Evolutionary conservation across 1,284 basidiomycete species (phyloP).

Genomic region (Rhodotorula sp.): DNA sequence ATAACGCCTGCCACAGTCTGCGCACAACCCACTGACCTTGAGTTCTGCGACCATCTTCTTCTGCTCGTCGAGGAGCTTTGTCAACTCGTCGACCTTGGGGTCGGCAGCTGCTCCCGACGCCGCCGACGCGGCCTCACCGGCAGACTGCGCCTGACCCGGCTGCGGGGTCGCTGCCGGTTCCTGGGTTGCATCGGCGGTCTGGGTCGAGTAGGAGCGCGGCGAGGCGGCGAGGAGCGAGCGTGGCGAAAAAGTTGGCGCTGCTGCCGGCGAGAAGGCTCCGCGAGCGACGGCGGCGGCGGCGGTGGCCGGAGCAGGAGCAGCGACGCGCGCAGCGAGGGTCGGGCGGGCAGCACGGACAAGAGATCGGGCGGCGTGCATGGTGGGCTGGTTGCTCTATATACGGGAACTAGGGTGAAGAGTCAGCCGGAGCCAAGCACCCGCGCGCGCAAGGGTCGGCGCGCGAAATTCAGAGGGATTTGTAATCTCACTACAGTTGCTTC

Average conservation of each 20-base stretch:
- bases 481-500: no score
- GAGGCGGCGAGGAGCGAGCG: background rate
- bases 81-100: slow-evolving; percentile 13
- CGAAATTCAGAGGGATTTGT: no score
- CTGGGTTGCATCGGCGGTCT: background rate
- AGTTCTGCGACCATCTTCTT: slow-evolving; percentile 39
- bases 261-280: slow-evolving; percentile 1
- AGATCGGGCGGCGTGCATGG: slow-evolving; percentile 7
- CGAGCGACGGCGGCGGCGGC: background rate
- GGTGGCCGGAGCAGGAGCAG: background rate
- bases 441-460: no score
- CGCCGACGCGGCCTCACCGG: slow-evolving; percentile 1
- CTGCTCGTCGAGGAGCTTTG: slow-evolving; percentile 30
- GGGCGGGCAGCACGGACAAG: slow-evolving; percentile 13
- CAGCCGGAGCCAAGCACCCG: background rate
- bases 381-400: background rate
- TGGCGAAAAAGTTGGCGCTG: slow-evolving; percentile 1
- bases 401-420: background rate
- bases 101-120: background rate
- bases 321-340: background rate
- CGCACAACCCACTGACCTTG: slow-evolving; percentile 22
- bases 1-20: no score
- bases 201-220: background rate
- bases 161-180: slow-evolving; percentile 1
- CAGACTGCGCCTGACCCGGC: background rate